Evolutionary conservation across 2,329 filamentous ascomycete species (phyloP), one percentile per base, ranked within the genome.

Genomic region (Scedosporium apiospermum): DNA sequence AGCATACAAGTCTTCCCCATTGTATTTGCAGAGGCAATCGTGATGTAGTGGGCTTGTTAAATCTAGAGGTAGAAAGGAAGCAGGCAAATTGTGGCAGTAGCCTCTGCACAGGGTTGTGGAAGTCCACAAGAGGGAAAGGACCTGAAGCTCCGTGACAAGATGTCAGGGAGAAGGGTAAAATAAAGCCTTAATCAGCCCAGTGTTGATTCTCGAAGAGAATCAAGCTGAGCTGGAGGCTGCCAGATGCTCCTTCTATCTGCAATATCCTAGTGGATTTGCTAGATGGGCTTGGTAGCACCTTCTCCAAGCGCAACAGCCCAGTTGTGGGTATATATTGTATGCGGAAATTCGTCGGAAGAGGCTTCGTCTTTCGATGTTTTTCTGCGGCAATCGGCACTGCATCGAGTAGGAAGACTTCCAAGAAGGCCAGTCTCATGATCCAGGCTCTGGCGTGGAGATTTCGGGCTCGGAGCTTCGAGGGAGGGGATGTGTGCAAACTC

Each of bases 1-100:
- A 80, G 71, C 64, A 59, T 18, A 9, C 7, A 7, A 4, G 51
- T 44, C 10, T 55, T 44, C 18, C n/a, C 58, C 58, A 46, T 44
- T 10, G 18, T 21, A 21, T 57, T 57, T 27, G 6, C 14, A 27
- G 53, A 27, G 16, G 16, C 12, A 18, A 58, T 58, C 21, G 23
- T 23, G 51, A 23, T 55, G 18, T 6, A 55, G 51, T 23, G 21
- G 51, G 4, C 23, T 14, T 23, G 12, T 55, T 6, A 58, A 26
- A 27, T 34, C 30, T 6, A 21, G n/a, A 58, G 21, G 57, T 5
- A 27, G 23, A 38, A 38, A 34, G 30, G 30, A 34, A 38, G 10
- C 10, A 38, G 10, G 12, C 10, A 57, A 57, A 2, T 14, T 16
- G 53, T 16, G 53, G 10, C 10, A 3, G 44, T 5, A 57, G 23